Conservation (phyloP, 257 asterid species). For the Rhazya stricta region DNA sequence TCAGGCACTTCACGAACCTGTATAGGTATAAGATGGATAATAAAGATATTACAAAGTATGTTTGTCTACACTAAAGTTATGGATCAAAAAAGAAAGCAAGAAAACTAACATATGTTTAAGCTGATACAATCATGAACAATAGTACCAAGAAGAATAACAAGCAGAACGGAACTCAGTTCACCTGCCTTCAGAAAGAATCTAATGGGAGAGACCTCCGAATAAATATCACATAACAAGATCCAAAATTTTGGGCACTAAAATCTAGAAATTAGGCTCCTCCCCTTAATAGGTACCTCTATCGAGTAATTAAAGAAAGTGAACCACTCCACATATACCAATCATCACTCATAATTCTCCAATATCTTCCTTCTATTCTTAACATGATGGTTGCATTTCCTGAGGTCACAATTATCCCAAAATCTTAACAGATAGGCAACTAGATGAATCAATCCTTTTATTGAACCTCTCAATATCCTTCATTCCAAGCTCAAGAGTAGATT, state of each 20-base stretch:
- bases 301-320: background rate
- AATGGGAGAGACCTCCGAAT: background rate
- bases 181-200: background rate
- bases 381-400: background rate
- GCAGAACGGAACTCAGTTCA: background rate
- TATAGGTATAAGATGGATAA: constrained; percentile 11
- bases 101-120: background rate
- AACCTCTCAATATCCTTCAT: background rate
- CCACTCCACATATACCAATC: background rate
- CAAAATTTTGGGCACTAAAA: background rate
- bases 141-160: background rate
- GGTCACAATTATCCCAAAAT: background rate
- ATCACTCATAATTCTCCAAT: background rate
- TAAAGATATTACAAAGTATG: background rate
- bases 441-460: background rate
- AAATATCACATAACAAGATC: background rate
- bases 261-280: background rate
- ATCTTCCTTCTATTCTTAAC: background rate
- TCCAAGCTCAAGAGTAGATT: background rate
- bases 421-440: background rate
- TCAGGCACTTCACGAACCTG: constrained; percentile 31
- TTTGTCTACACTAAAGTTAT: background rate
- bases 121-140: background rate
- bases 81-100: background rate
- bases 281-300: background rate